A percentile compares a stretch with the other conserved stretches of the same genome.
phyloP scores from a whole-genome alignment of 257 asterid genomes.

The Voacanga thouarsii region DNA sequence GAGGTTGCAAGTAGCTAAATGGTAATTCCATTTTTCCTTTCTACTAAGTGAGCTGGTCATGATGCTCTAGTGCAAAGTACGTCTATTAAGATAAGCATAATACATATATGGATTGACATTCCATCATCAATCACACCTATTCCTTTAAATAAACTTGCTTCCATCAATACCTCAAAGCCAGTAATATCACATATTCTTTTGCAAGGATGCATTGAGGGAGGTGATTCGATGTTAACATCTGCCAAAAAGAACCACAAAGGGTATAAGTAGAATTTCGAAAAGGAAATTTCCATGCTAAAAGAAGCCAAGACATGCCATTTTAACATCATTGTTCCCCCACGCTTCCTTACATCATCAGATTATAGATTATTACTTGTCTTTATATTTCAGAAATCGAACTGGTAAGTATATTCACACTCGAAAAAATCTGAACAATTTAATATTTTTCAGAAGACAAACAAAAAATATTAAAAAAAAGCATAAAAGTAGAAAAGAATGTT shows the following conservation, averaged over 20 bases:
- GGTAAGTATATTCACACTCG: not conserved
- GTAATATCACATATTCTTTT: conserved; percentile 87
- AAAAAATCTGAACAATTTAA: not conserved
- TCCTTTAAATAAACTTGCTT: not conserved
- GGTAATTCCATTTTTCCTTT: not conserved
- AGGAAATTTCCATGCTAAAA: not conserved
- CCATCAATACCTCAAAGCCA: conserved; percentile 70
- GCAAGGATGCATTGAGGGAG: conserved; percentile 82
- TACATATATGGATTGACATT: not conserved
- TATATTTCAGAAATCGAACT: not conserved
- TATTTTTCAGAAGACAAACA: not conserved
- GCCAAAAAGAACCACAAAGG: conserved; percentile 5
- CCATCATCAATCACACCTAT: not conserved
- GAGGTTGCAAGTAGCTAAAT: not conserved
- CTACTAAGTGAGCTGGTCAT: not conserved
- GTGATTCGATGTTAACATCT: conserved; percentile 83
- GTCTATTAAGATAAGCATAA: not conserved
- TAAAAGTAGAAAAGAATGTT: not conserved
- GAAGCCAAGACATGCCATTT: not conserved
- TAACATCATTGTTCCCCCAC: not conserved
- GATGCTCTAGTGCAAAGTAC: not conserved
- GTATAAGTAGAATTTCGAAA: not conserved
- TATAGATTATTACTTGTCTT: not conserved
- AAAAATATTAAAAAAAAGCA: not conserved
- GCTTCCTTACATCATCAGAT: not conserved